phyloP scores from a whole-genome alignment of 2,329 filamentous ascomycete genomes.

The Huntiella omanensis region DNA sequence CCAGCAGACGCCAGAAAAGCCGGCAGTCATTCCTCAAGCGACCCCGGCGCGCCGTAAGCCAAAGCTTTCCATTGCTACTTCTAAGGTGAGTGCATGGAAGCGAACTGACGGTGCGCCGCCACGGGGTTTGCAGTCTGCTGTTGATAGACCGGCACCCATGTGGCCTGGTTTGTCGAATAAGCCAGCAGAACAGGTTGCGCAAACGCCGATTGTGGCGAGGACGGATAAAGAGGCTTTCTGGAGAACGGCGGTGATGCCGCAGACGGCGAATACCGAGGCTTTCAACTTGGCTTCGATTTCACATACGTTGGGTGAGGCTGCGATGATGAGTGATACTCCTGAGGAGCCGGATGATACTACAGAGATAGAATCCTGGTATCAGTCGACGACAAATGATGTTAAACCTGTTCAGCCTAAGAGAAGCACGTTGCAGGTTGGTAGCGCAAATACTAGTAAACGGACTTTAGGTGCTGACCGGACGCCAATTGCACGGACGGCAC shows the following conservation, averaged over 20 bases:
- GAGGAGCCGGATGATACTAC: neutral
- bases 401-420: neutral
- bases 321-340: conserved; percentile 5
- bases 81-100: conserved; percentile 6
- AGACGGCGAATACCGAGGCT: conserved; percentile 10
- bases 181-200: neutral
- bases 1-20: neutral
- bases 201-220: neutral
- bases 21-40: neutral
- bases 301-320: conserved; percentile 7
- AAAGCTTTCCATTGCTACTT: conserved; percentile 8
- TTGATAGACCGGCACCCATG: conserved; percentile 5
- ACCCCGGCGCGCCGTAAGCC: neutral
- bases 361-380: conserved; percentile 8
- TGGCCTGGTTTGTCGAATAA: conserved; percentile 2
- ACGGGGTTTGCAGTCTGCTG: conserved; percentile 3
- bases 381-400: neutral
- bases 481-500: neutral
- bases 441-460: neutral
- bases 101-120: conserved; percentile 1
- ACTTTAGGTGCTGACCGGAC: neutral
- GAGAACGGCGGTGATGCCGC: conserved; percentile 7
- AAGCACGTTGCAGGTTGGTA: neutral
- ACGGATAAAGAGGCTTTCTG: conserved; percentile 8
- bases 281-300: conserved; percentile 11